Percentiles rank a stretch among this genome's conserved stretches.
Evolutionary conservation across 192 early-diverging fungal species (phyloP).

Genomic region (Backusella luteola): DNA sequence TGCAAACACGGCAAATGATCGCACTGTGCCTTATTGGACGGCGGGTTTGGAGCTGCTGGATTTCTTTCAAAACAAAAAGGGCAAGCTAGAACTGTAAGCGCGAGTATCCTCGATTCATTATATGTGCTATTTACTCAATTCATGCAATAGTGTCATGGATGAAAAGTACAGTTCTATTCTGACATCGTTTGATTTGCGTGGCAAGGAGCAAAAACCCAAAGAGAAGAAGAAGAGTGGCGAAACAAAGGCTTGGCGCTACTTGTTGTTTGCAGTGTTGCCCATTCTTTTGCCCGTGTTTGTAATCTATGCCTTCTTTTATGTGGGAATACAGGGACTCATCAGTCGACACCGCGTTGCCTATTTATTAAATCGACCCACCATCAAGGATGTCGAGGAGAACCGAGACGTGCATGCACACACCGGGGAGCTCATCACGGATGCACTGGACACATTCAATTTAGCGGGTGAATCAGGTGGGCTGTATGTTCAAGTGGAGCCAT

Average conservation of each 20-base stretch:
- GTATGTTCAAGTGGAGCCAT: background rate
- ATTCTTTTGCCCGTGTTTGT: background rate
- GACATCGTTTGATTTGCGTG: background rate
- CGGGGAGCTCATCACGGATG: background rate
- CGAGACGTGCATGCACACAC: background rate
- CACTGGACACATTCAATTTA: background rate
- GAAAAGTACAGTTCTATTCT: background rate
- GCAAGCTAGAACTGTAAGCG: slow-evolving; percentile 46
- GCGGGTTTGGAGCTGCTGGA: slow-evolving; percentile 50
- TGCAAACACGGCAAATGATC: slow-evolving; percentile 50
- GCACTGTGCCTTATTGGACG: slow-evolving; percentile 61
- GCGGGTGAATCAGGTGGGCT: background rate
- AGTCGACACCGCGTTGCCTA: slow-evolving; percentile 25
- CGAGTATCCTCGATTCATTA: background rate
- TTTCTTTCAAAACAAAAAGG: slow-evolving; percentile 36
- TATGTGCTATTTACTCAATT: background rate
- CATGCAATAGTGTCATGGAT: background rate
- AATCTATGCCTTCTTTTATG: slow-evolving; percentile 14
- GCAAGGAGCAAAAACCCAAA: background rate
- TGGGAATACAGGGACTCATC: slow-evolving; percentile 39
- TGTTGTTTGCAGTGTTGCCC: background rate
- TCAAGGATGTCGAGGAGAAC: background rate
- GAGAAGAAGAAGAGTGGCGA: background rate
- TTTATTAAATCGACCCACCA: background rate
- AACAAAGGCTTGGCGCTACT: background rate